Base-by-base conservation (phyloP, 2,329 filamentous ascomycete genomes). In the Leptosphaerulina australis region DNA sequence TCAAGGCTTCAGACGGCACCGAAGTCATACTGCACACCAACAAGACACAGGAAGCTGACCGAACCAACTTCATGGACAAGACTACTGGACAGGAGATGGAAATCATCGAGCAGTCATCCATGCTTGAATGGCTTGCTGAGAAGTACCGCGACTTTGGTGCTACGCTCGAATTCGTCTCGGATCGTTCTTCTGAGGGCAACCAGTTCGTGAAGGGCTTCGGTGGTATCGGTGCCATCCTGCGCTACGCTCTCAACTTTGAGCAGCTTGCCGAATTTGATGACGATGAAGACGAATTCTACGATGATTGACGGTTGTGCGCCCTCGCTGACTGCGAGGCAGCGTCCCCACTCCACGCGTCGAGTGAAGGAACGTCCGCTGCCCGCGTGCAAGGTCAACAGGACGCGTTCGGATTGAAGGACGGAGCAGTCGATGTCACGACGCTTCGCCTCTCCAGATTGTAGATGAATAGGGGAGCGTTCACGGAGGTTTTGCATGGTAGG, bases 211-310 rank as follows among this genome's bases (percentile, higher is more conserved):
- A 97, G 81, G 94, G 94, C 59, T 99, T 99, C 72, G 94, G 94
- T 87, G 94, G 94, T 71, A 96, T 99, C 67, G 94, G 94, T 63
- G 93, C 93, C 60, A 88, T 99, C 70, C 86, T 99, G 73, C 91
- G 94, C 66, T 99, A 99, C 86, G 97, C 97, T 82, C 91, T 99
- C 82, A 99, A 99, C 82, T 99, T 99, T 79, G 95, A 99, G 79
- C 95, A 99, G 78, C 84, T 99, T 76, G 88, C 88, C 76, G 94
- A 97, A 75, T 83, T 88, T 70, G 92, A 96, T 75, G 76, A 79
- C 55, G 76, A 79, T 55, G 93, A 97, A 75, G 78, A 80, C 62
- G 93, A 97, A 74, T 93, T 93, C 77, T 97, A 96, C 81, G 87
- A 89, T 75, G 84, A 95, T 94, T 93, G 89, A 93, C 88, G 87